A percentile compares a stretch with the other conserved stretches of the same genome.
Evolutionary conservation across 2,329 filamentous ascomycete species (phyloP).

Genomic region (Chlorencoelia australis): DNA sequence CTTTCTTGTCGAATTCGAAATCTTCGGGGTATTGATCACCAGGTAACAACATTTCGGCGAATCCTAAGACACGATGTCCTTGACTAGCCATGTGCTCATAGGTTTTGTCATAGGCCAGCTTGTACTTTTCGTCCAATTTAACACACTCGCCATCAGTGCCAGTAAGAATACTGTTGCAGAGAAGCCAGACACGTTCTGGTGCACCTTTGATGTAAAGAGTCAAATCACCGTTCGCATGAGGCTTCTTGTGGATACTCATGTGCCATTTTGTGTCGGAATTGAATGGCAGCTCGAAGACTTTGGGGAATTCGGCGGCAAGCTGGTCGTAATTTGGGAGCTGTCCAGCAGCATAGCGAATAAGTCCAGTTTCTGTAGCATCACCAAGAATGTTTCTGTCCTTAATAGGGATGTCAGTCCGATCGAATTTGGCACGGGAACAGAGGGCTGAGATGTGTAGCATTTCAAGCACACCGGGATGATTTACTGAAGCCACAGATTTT

Average conservation of each 20-base stretch:
- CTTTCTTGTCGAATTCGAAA: slow-evolving; percentile 42
- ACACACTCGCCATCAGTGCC: slow-evolving; percentile 16
- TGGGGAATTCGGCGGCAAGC: slow-evolving; percentile 12
- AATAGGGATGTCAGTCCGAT: slow-evolving; percentile 11
- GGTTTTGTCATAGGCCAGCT: slow-evolving; percentile 29
- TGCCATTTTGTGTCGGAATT: slow-evolving; percentile 43
- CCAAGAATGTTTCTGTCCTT: slow-evolving; percentile 12
- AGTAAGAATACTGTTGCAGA: slow-evolving; percentile 17
- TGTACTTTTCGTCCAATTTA: slow-evolving; percentile 10
- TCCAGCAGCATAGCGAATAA: slow-evolving; percentile 10
- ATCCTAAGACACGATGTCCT: slow-evolving; percentile 30
- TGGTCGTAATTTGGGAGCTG: slow-evolving; percentile 8
- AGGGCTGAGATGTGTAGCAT: slow-evolving; percentile 12
- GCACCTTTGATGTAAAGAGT: slow-evolving; percentile 66
- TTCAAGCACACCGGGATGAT: slow-evolving; percentile 8
- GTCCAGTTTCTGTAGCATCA: slow-evolving; percentile 13
- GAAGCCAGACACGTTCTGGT: slow-evolving; percentile 40
- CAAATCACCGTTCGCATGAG: slow-evolving; percentile 8
- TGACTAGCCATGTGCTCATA: slow-evolving; percentile 27
- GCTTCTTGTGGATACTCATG: slow-evolving; percentile 28
- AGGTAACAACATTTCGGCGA: slow-evolving; percentile 35
- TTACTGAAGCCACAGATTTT: slow-evolving; percentile 5
- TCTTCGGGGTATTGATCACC: slow-evolving; percentile 33
- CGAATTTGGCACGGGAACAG: slow-evolving; percentile 12
- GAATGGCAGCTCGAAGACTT: slow-evolving; percentile 36